These are phyloP conservation scores for Hypoxylon sp. DNA, from an alignment of 2,329 filamentous ascomycete species.

Conservation along the genomic window DNA sequence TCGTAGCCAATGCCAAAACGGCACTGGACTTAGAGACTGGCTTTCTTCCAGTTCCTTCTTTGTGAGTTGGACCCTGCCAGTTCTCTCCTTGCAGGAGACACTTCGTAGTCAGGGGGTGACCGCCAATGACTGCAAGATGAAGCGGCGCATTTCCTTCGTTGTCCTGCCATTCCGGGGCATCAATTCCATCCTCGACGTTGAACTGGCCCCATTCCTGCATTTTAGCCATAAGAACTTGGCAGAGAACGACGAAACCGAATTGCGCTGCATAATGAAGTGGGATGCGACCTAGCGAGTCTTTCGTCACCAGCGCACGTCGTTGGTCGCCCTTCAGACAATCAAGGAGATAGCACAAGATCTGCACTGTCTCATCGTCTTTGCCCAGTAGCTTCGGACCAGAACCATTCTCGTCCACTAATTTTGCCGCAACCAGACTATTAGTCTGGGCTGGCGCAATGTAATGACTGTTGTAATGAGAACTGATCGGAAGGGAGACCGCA, in stretches of 20 bases:
- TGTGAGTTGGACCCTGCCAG: conserved; percentile 72
- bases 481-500: conserved; percentile 58
- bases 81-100: conserved; percentile 82
- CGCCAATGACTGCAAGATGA: conserved; percentile 90
- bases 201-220: conserved; percentile 93
- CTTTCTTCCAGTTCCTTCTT: conserved; percentile 68
- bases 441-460: conserved; percentile 80
- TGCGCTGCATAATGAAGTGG: conserved; percentile 94
- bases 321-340: conserved; percentile 75
- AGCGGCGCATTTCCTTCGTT: conserved; percentile 89
- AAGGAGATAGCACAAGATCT: conserved; percentile 69
- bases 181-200: conserved; percentile 83
- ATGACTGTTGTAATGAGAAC: conserved; percentile 67
- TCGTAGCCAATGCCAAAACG: conserved; percentile 87
- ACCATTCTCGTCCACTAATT: conserved; percentile 59
- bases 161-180: conserved; percentile 90
- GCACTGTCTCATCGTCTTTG: conserved; percentile 78
- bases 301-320: conserved; percentile 69
- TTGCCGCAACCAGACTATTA: conserved; percentile 68
- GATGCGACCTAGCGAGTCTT: conserved; percentile 82
- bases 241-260: conserved; percentile 92
- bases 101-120: conserved; percentile 86
- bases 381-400: conserved; percentile 73
- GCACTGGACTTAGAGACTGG: conserved; percentile 83
- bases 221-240: conserved; percentile 83